These are phyloP conservation scores for Tarenaya hassleriana DNA, from an alignment of 345 rosid genomes.

Conservation along the genomic window DNA sequence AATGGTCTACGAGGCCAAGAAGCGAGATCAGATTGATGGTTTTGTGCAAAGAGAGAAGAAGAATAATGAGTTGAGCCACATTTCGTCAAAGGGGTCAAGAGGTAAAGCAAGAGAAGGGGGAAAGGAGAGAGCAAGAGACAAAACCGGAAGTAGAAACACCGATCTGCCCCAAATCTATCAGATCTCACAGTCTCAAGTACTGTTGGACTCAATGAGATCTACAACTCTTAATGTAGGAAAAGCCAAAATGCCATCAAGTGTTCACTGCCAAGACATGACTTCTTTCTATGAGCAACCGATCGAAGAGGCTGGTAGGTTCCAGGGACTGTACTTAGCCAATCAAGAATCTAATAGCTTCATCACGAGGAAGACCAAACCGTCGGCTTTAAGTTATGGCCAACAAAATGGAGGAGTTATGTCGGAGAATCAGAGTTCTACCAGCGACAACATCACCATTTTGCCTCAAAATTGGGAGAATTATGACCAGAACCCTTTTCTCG, in stretches of 20 bases:
- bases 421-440: constrained; percentile 29
- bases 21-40: constrained; percentile 3
- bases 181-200: constrained; percentile 24
- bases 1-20: constrained; percentile 19
- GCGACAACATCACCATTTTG: constrained; percentile 31
- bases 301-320: constrained; percentile 2
- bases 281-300: constrained; percentile 20
- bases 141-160: constrained; percentile 23
- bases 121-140: constrained; percentile 43
- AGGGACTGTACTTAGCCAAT: neutral
- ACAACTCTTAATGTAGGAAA: constrained; percentile 19
- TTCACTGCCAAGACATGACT: constrained; percentile 11
- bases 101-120: constrained; percentile 56
- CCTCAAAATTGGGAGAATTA: constrained; percentile 42
- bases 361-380: constrained; percentile 31
- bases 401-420: constrained; percentile 26
- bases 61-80: constrained; percentile 19
- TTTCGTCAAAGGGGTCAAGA: constrained; percentile 35
- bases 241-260: constrained; percentile 8
- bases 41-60: constrained; percentile 20
- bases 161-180: constrained; percentile 26
- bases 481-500: constrained; percentile 34
- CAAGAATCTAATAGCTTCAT: constrained; percentile 29
- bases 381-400: constrained; percentile 27
- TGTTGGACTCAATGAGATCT: constrained; percentile 28